Base-by-base conservation (phyloP, 495 filamentous ascomycete genomes). In the Aspergillus baeticus region DNA sequence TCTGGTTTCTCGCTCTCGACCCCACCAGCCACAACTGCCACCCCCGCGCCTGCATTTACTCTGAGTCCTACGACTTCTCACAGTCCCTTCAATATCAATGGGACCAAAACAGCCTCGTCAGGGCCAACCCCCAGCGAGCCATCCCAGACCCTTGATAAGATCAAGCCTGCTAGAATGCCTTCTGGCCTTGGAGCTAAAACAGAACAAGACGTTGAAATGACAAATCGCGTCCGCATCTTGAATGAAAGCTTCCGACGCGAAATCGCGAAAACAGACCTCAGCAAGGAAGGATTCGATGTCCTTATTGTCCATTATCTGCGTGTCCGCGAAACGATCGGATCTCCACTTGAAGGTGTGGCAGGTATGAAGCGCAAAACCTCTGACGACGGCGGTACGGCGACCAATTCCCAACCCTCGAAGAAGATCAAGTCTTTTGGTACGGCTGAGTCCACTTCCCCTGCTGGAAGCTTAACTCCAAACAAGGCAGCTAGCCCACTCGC, bases 281-380 rank as follows among this genome's bases (percentile, higher is more conserved):
- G 55, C 7, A 65, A 21, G 1, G 51, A 72, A 36, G 50, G 58
- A 21, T 71, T 77, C 26, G 74, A 76, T 54, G 46, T 56, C 11
- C 21, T 70, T 37, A 51, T 78, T 15, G 45, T 68, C 7, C 67
- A 66, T 21, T 78, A 77, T 34, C 49, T 70, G 58, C 66, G 64
- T 34, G 59, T 72, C 33, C 71, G 75, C 26, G 61, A 64, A 6
- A 60, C 65, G 0, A 62, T 78, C 31, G 71, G 69, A 22, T 57
- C 63, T 1, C 74, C 74, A 7, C 51, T 72, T 39, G 64, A 57
- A 13, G 36, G 35, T 10, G 26, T 29, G 8, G 41, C 26, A 21
- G 46, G 15, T 7, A 26, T 23, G 8, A 67, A 68, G 52, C 65
- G 62, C 39, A 65, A 65, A 63, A 26, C 62, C 14, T 31, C 35